These are phyloP conservation scores for Zymoseptoria pseudotritici DNA, from an alignment of 2,329 filamentous ascomycete genomes.

Conservation along the genomic window DNA sequence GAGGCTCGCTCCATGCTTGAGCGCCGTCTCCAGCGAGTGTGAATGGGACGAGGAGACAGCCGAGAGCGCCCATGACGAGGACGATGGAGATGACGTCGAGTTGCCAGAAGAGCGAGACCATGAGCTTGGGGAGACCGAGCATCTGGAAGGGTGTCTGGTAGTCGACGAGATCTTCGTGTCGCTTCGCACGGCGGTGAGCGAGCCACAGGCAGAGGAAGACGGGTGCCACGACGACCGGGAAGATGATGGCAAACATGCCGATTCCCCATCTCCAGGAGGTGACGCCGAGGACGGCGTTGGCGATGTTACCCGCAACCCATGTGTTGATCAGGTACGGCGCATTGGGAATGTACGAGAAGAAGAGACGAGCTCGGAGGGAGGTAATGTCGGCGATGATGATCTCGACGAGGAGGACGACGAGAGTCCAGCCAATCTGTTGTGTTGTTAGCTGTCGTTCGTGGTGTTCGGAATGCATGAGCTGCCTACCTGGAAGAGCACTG, in stretches of 20 bases:
- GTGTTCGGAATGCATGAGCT: not conserved
- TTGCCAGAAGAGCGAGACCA: slow-evolving; percentile 45
- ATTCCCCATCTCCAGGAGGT: slow-evolving; percentile 57
- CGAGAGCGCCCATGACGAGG: slow-evolving; percentile 41
- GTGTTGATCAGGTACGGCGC: slow-evolving; percentile 54
- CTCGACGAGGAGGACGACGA: slow-evolving; percentile 54
- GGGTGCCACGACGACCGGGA: slow-evolving; percentile 49
- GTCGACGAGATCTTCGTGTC: slow-evolving; percentile 40
- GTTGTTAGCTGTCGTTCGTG: not conserved
- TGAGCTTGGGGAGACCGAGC: slow-evolving; percentile 27
- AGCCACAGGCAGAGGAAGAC: slow-evolving; percentile 47
- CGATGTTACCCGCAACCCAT: slow-evolving; percentile 55
- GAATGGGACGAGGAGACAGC: slow-evolving; percentile 44
- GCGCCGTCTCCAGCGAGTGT: slow-evolving; percentile 48
- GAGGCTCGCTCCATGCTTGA: slow-evolving; percentile 44
- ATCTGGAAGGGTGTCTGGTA: slow-evolving; percentile 40
- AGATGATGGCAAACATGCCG: slow-evolving; percentile 58
- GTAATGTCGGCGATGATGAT: slow-evolving; percentile 59
- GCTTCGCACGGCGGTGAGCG: slow-evolving; percentile 47
- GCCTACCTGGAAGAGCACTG: slow-evolving; percentile 47
- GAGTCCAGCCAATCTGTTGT: slow-evolving; percentile 50
- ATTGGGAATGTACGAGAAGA: slow-evolving; percentile 59
- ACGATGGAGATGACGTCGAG: slow-evolving; percentile 48
- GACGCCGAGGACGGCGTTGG: slow-evolving; percentile 41
- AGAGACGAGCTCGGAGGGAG: slow-evolving; percentile 53